Evolutionary conservation across 306 rosid species (phyloP).

Genomic region (Albizia julibrissin): DNA sequence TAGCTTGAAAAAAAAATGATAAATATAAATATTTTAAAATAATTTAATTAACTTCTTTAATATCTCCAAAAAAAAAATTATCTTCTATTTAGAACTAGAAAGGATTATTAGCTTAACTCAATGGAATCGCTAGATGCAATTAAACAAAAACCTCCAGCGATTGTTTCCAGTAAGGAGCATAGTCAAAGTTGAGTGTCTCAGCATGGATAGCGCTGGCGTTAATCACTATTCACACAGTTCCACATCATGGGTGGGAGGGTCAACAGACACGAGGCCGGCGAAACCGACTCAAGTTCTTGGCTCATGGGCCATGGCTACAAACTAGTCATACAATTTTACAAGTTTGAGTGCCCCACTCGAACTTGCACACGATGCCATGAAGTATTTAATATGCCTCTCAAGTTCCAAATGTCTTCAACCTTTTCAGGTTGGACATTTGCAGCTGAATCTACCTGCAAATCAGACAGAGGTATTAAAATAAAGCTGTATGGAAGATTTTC

Average conservation of each 20-base stretch:
- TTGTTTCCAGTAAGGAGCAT: neutral
- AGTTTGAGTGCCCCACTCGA: constrained; percentile 71
- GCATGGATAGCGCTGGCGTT: neutral
- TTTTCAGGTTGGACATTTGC: constrained; percentile 90
- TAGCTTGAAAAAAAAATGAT: too few relatives aligned
- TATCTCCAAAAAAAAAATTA: too few relatives aligned
- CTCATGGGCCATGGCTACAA: neutral
- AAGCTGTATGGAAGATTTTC: neutral
- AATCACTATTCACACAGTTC: neutral
- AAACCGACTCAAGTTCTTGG: neutral
- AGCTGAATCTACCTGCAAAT: constrained; percentile 81
- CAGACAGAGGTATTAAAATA: neutral
- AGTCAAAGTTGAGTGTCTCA: neutral
- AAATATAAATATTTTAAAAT: too few relatives aligned
- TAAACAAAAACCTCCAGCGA: neutral
- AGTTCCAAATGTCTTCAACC: constrained; percentile 84
- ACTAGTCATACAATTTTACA: constrained; percentile 36
- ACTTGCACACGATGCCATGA: constrained; percentile 89
- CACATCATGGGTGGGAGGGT: neutral
- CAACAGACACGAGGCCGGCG: neutral
- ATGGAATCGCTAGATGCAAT: neutral
- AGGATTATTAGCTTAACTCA: neutral
- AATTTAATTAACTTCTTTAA: too few relatives aligned
- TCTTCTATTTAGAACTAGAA: too few relatives aligned
- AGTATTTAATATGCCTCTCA: constrained; percentile 88